Evolutionary conservation across 768 basidiomycete genomes (phyloP).

Genomic region (Tephrocybe sp.): DNA sequence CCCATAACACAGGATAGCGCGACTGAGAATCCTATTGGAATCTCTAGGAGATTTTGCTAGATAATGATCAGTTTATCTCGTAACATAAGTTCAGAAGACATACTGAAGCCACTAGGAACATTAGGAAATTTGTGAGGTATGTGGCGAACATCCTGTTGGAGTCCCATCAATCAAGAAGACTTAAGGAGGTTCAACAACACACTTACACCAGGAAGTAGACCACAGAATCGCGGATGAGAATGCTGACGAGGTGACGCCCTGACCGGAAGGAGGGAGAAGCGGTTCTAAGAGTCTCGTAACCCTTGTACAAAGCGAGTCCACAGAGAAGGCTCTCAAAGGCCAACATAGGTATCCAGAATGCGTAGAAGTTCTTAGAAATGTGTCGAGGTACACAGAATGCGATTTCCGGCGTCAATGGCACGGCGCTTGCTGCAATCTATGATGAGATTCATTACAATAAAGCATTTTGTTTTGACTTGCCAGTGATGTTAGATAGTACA

Average conservation of each 20-base stretch:
- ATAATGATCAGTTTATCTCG: neutral
- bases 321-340: constrained; percentile 55
- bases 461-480: constrained; percentile 26
- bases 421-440: constrained; percentile 14
- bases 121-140: constrained; percentile 49
- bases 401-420: constrained; percentile 19
- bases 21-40: constrained; percentile 57
- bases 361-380: constrained; percentile 44
- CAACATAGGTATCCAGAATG: constrained; percentile 63
- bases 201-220: constrained; percentile 58
- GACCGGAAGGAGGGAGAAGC: constrained; percentile 37
- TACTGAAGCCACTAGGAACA: constrained; percentile 38
- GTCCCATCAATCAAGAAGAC: neutral
- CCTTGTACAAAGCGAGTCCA: constrained; percentile 47
- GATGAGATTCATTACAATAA: neutral
- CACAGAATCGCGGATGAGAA: constrained; percentile 57
- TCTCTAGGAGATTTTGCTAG: constrained; percentile 43
- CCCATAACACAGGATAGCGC: constrained; percentile 59
- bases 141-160: constrained; percentile 50
- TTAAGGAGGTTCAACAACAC: neutral
- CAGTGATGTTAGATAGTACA: constrained; percentile 37
- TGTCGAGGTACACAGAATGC: constrained; percentile 42
- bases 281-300: constrained; percentile 41
- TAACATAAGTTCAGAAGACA: neutral
- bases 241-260: constrained; percentile 43